These are phyloP conservation scores for Dendrocalamus sinicus DNA, from an alignment of 176 grass and related monocot genomes.

Conservation along the genomic window DNA sequence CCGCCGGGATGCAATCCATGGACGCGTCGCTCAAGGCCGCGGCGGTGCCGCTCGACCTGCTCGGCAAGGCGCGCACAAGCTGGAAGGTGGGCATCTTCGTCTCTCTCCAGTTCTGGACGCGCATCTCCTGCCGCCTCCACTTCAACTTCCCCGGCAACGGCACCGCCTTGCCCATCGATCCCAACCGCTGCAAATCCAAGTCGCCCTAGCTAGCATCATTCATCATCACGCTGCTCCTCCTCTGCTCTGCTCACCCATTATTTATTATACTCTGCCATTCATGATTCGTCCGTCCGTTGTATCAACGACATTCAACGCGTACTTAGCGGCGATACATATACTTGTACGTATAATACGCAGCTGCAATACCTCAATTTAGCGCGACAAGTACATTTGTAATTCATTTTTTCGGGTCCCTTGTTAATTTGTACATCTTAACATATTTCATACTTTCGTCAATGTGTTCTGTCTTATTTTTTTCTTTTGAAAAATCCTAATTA, in stretches of 20 bases:
- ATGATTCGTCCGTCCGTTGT: neutral
- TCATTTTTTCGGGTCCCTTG: neutral
- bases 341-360: conserved; percentile 12
- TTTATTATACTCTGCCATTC: neutral
- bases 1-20: conserved; percentile 53
- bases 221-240: neutral
- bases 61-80: conserved; percentile 60
- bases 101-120: conserved; percentile 63
- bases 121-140: conserved; percentile 56
- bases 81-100: conserved; percentile 79
- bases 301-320: neutral
- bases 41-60: conserved; percentile 63
- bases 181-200: conserved; percentile 40
- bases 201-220: conserved; percentile 21
- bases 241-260: neutral
- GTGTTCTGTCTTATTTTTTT: too few relatives aligned
- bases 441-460: neutral
- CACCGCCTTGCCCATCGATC: conserved; percentile 49
- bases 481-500: too few relatives aligned
- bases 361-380: neutral
- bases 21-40: conserved; percentile 48
- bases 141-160: conserved; percentile 69
- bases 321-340: neutral
- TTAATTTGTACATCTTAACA: neutral
- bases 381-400: conserved; percentile 2